Evolutionary conservation across 345 rosid genomes (phyloP).

Genomic region (Litchi chinensis): DNA sequence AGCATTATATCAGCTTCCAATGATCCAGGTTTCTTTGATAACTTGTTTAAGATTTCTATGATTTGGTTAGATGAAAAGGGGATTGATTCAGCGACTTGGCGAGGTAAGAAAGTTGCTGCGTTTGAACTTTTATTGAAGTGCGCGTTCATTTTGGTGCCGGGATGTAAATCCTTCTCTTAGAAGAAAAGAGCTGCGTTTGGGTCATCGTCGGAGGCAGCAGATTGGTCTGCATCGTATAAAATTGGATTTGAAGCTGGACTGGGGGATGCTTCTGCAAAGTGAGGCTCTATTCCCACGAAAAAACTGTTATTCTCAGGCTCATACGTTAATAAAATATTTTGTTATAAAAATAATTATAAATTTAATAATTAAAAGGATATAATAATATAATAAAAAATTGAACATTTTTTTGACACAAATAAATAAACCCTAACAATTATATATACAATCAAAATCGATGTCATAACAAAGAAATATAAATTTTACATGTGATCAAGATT

Average conservation of each 20-base stretch:
- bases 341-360: no score
- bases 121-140: conserved; percentile 52
- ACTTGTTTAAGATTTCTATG: conserved; percentile 47
- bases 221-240: accelerated
- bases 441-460: no score
- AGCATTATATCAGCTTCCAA: conserved; percentile 63
- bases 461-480: no score
- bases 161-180: conserved; percentile 62
- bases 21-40: conserved; percentile 61
- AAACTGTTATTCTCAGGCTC: no score
- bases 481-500: no score
- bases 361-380: no score
- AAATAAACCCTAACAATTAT: conserved; percentile 8
- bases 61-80: conserved; percentile 69
- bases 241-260: conserved; percentile 48
- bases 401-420: no score
- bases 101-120: conserved; percentile 61
- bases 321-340: no score
- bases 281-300: conserved; percentile 43
- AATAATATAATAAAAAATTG: no score
- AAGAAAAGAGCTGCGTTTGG: conserved; percentile 71
- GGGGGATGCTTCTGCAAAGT: conserved; percentile 21
- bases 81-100: conserved; percentile 51
- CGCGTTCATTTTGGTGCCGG: conserved; percentile 55
- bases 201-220: conserved; percentile 63